A percentile compares a stretch with the other conserved stretches of the same genome.
phyloP scores from a whole-genome alignment of 768 basidiomycete species.

The Pleurotus citrinopileatus region DNA sequence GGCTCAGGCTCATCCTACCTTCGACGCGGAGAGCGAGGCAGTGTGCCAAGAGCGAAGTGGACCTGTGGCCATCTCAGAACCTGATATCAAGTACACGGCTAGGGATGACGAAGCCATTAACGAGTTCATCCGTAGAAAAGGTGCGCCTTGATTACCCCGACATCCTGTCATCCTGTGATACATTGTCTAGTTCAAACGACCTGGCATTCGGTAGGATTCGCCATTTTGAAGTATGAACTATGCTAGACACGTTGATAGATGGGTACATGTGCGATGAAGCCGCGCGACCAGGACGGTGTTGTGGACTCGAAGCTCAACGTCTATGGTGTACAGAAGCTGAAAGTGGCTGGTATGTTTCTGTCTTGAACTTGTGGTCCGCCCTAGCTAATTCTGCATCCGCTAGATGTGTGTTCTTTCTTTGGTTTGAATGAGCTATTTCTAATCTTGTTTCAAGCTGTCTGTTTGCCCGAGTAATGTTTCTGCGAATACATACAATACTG shows the following conservation, averaged over 20 bases:
- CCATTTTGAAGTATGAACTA: background rate
- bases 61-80: background rate
- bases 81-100: slow-evolving; percentile 5
- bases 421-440: no score
- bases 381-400: no score
- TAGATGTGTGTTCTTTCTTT: no score
- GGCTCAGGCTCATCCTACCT: background rate
- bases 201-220: slow-evolving; percentile 41
- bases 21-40: background rate
- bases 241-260: slow-evolving; percentile 29
- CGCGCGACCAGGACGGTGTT: slow-evolving; percentile 53
- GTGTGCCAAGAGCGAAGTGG: background rate
- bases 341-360: slow-evolving; percentile 46
- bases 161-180: background rate
- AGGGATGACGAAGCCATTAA: slow-evolving; percentile 5
- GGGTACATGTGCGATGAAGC: slow-evolving; percentile 70
- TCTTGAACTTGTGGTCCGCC: background rate
- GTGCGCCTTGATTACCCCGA: background rate
- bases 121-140: background rate
- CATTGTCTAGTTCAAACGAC: slow-evolving; percentile 32
- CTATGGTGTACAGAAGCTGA: slow-evolving; percentile 54
- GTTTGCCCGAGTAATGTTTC: slow-evolving; percentile 38
- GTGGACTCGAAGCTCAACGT: slow-evolving; percentile 63
- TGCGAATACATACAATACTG: slow-evolving; percentile 40
- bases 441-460: slow-evolving; percentile 29